phyloP scores from a whole-genome alignment of 129 eudicot species.

The Heracleum sosnowskyi region DNA sequence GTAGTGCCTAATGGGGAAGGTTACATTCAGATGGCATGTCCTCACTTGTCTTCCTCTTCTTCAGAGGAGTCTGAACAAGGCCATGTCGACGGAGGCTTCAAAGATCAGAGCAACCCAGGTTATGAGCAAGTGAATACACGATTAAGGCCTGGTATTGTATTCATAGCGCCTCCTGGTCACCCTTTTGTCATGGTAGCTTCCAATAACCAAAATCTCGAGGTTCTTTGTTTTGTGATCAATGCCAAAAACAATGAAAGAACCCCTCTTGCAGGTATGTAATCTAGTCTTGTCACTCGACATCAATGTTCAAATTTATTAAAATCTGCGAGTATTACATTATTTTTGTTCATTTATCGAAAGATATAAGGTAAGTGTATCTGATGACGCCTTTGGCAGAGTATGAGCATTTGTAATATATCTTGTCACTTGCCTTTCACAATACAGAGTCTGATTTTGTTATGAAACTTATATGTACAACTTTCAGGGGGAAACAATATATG shows the following conservation, averaged over 20 bases:
- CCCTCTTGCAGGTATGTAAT: conserved; percentile 42
- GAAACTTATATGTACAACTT: not conserved
- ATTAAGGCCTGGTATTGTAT: conserved; percentile 39
- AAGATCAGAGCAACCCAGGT: not conserved
- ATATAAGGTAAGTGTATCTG: not conserved
- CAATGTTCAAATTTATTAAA: too few relatives aligned
- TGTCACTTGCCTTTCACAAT: not conserved
- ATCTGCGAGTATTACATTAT: not conserved
- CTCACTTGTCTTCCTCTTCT: conserved; percentile 24
- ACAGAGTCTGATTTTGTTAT: not conserved
- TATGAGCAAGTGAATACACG: conserved; percentile 42
- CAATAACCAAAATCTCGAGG: conserved; percentile 39
- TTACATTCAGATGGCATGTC: conserved; percentile 35
- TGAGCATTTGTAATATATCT: not conserved
- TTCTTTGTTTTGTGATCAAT: conserved; percentile 48
- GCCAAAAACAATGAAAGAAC: conserved; percentile 30
- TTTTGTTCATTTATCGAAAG: too few relatives aligned
- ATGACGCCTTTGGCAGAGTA: not conserved
- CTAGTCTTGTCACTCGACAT: not conserved
- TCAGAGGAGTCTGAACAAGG: not conserved
- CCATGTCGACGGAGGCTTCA: not conserved
- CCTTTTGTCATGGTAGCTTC: conserved; percentile 49
- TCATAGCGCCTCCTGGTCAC: conserved; percentile 66
- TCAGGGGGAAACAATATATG: conserved; percentile 29
- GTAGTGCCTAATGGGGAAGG: conserved; percentile 19